phyloP scores from a whole-genome alignment of 2,329 filamentous ascomycete species.

The Apiospora hydei region DNA sequence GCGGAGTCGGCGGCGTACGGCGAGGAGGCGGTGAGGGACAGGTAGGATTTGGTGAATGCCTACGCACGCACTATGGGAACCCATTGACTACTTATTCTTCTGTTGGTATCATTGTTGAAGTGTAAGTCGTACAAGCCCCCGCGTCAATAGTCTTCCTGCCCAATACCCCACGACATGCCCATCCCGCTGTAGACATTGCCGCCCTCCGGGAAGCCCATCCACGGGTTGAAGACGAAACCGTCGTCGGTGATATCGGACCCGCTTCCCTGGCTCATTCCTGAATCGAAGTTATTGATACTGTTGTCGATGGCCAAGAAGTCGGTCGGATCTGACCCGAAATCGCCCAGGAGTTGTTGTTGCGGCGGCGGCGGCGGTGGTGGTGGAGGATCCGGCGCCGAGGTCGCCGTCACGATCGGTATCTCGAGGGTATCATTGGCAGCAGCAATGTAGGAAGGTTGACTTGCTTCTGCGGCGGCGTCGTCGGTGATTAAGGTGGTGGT shows the following conservation, averaged over 20 bases:
- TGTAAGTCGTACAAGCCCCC: not conserved
- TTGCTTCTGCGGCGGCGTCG: not conserved
- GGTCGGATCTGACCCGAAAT: not conserved
- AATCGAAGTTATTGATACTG: not conserved
- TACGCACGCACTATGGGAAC: too few relatives aligned
- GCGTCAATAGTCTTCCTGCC: not conserved
- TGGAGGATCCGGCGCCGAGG: not conserved
- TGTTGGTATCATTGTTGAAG: not conserved
- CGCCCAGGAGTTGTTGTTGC: not conserved
- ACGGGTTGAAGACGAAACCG: conserved; percentile 39
- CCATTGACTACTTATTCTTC: not conserved
- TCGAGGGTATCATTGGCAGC: not conserved
- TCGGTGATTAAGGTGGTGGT: not conserved
- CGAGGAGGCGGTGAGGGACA: not conserved
- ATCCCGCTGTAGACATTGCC: not conserved
- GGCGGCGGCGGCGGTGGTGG: not conserved
- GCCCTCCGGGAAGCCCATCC: conserved; percentile 38
- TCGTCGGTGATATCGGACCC: conserved; percentile 27
- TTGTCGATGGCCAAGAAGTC: not conserved
- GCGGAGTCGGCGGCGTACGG: not conserved
- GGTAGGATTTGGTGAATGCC: not conserved
- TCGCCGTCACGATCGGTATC: not conserved
- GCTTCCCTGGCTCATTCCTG: not conserved
- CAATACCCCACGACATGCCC: not conserved
- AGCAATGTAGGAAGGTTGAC: not conserved